Base-by-base conservation (phyloP, 1,284 basidiomycete species). In the Microbotryum scabiosae region DNA sequence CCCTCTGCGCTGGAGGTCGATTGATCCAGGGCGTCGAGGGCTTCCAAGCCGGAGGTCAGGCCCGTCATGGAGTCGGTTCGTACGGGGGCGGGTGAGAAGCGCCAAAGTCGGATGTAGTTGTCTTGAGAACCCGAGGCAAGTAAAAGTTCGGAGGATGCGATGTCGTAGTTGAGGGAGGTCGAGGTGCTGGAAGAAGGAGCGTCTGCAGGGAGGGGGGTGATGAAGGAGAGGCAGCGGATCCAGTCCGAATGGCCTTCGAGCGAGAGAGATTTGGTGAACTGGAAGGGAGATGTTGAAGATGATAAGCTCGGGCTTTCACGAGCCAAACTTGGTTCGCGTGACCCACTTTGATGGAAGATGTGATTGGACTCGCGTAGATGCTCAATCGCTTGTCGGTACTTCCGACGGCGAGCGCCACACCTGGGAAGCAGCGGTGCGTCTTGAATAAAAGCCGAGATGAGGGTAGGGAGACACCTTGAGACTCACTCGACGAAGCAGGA, bases 121-220 rank as follows among this genome's bases (percentile, higher is more conserved):
- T 97, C 93, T 76, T 96, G 92, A 4, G 90, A 90, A 2, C 90
- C 93, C 18, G 90, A 92, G 1, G 93, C 90, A 21, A 97, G 79
- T 1, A 80, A 84, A 67, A 80, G 64, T 57, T 78, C 77, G n/a
- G 63, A 62, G 6, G 61, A 28, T 84, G 76, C 26, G 54, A 63
- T 41, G 48, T 63, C 60, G 62, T 64, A 53, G 48, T 44, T 46
- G 44, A 55, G 25, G 58, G 21, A 79, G 74, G 51, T 79, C 75
- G 10, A 73, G 72, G 9, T 71, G 63, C 46, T 65, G 56, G 14
- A 62, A 53, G 12, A 77, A 73, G 3, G 70, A 50, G 26, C 18
- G n/a, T 51, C 9, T 5, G 51, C 6, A 3, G 61, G 56, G 1
- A 75, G 67, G 45, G 75, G 73, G 2, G 72, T 54, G 30, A 80